These are phyloP conservation scores for Verbascum thapsus DNA, from an alignment of 257 asterid species.

Conservation along the genomic window DNA sequence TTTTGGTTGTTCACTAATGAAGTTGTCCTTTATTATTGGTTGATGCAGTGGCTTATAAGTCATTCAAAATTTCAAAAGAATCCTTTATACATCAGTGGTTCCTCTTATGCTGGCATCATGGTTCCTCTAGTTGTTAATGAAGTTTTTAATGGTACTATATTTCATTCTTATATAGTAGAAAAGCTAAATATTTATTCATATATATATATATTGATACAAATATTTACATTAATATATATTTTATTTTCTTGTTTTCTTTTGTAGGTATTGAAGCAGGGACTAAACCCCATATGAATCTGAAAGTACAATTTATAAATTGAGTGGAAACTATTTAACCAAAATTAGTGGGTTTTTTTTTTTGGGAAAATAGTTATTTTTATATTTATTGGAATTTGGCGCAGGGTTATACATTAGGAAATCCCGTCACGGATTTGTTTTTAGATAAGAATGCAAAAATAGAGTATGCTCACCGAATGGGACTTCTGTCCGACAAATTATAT, in stretches of 20 bases:
- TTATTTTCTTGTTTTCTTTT: background rate
- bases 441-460: conserved; percentile 20
- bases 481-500: conserved; percentile 26
- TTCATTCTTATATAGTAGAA: background rate
- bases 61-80: conserved; percentile 39
- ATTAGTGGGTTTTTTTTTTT: background rate
- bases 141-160: conserved; percentile 31
- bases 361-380: background rate
- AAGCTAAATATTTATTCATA: too few relatives aligned
- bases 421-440: background rate
- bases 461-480: conserved; percentile 34
- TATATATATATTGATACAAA: too few relatives aligned
- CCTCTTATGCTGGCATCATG: conserved; percentile 35
- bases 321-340: background rate
- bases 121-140: conserved; percentile 29
- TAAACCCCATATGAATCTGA: conserved; percentile 15
- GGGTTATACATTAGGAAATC: conserved; percentile 35
- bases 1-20: too few relatives aligned
- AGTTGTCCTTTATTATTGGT: too few relatives aligned
- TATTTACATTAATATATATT: background rate
- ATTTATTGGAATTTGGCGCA: background rate
- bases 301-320: background rate
- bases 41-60: conserved; percentile 40
- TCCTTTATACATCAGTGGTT: conserved; percentile 38
- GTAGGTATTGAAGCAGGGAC: conserved; percentile 21